Base-by-base conservation (phyloP, 345 rosid species). In the Nasturtium officinale region DNA sequence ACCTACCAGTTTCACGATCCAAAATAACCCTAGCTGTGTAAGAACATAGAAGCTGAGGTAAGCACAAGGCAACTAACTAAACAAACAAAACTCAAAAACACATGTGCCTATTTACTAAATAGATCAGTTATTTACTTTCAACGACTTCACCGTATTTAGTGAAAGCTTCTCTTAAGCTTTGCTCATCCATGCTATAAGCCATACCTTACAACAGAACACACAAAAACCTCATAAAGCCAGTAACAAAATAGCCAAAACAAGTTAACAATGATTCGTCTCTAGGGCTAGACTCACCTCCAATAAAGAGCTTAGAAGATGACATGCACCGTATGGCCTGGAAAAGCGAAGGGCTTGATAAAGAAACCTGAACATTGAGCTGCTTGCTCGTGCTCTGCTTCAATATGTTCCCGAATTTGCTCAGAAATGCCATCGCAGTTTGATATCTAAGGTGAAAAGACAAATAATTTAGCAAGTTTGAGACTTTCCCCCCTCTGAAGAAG, bases 1-100 rank as follows among this genome's bases (percentile, higher is more conserved):
- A 95, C 67, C 93, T 84, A 47, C 97, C 96, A 29, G 89, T 85
- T 42, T 94, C 99, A 60, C 97, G 91, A 73, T 94, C 96, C 81
- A 83, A n/a, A 69, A 91, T 94, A 51, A 94, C 84, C 82, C 88
- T 86, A 40, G 93, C 99, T 95, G 85, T 69, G 72, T 50, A 5
- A 42, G 51, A 43, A n/a, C 28, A 50, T 4, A 71, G 11, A 65
- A 16, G 29, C 48, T 21, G 46, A 16, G 18, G 21, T 77, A 40
- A 77, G 45, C 67, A 74, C 15, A 62, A 53, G 9, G 33, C 11
- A 64, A 47, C 15, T 15, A 64, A 47, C 15, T 17, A 32, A 48
- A 51, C 55, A 64, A 47, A 51, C 38, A 16, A 54, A 1, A 51
- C 62, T 63, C 65, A 58, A 48, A 61, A 54, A 33, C 25, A 33